Base-by-base conservation (phyloP, 73 alveolate species). In the Diophrys sp. region DNA sequence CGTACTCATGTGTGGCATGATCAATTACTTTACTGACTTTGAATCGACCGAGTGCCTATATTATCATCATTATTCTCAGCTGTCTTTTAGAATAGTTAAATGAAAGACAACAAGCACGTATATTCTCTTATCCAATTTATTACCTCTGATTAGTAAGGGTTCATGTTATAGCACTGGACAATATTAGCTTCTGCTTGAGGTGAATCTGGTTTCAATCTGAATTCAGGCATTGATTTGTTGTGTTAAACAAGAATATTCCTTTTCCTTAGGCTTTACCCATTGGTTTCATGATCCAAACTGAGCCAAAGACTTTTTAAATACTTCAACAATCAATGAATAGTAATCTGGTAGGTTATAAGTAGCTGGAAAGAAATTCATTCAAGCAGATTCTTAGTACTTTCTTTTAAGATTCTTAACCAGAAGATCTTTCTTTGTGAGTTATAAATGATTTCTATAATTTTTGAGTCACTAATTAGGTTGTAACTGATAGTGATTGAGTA, bases 281-380 rank as follows among this genome's bases (percentile, higher is more conserved):
- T 24, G 99, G 99, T 82, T 98, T 98, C 99, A 98, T 98, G 34
- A 98, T 98, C 99, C 99, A 98, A 67, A 96, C 97, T 5, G 98
- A 68, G 27, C 98, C 98, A 1, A 71, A 24, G 90, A 79, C 77
- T 94, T 98, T 89, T 97, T 97, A 94, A 97, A 98, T 88, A 97
- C 99, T 84, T 98, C 99, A 72, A 96, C 99, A 89, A 98, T 97
- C 84, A 98, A 88, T 11, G 99, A 91, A 81, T 97, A 98, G 87
- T 98, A 99, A 29, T 98, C 95, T 26, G 99, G 99, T 88, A 97
- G 89, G 86, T 95, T 96, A 78, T 93, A 96, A 14, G 99, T 97
- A 54, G 95, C 81, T 24, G 99, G 99, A 85, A 94, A 93, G 92
- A 97, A 97, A 84, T 94, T 84, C 75, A 90, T 78, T 27, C 94